Evolutionary conservation across 441 rosid genomes (phyloP), one percentile per base, ranked within the genome.

Genomic region (Gossypium davidsonii): DNA sequence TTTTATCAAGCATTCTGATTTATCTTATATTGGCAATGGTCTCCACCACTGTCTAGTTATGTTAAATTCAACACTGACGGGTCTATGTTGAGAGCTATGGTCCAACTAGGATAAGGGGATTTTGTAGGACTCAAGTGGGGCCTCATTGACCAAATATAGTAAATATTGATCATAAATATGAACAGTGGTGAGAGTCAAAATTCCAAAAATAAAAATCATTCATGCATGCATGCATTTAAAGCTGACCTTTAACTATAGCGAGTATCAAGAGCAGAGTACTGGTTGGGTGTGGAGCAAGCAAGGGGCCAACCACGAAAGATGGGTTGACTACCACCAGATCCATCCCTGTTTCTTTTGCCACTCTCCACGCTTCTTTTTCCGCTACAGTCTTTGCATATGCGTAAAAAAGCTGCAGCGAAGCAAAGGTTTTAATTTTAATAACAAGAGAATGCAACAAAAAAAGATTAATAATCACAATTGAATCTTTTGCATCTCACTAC

Each of bases 281-380:
- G 18, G 88, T 87, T 3, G 95, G 92, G 23, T 92, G 85, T 0
- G 92, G 95, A 9, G 89, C 72, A 46, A 92, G 90, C 70, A 85
- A 69, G 11, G 94, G 95, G 75, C 98, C 97, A 37, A 90, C 83
- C 1, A 83, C 87, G 74, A 78, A 83, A 12, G 94, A 84, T 6
- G 97, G 98, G 70, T 90, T 88, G 7, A 90, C 88, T 2, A 87
- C 91, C 39, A 90, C 94, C 21, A 90, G 71, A 79, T 90, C 86
- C 55, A 92, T 81, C 6, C 87, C 90, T 55, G 53, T 79, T 53
- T 94, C 93, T 2, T 80, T 70, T 2, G 95, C 89, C 5, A 84
- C 73, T 72, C 63, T 83, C 95, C 97, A 94, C 15, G 95, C 97
- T 77, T 94, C 96, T 77, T 84, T 78, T 84, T 94, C 97, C 0